phyloP scores from a whole-genome alignment of 345 rosid species.

The Heritiera littoralis region DNA sequence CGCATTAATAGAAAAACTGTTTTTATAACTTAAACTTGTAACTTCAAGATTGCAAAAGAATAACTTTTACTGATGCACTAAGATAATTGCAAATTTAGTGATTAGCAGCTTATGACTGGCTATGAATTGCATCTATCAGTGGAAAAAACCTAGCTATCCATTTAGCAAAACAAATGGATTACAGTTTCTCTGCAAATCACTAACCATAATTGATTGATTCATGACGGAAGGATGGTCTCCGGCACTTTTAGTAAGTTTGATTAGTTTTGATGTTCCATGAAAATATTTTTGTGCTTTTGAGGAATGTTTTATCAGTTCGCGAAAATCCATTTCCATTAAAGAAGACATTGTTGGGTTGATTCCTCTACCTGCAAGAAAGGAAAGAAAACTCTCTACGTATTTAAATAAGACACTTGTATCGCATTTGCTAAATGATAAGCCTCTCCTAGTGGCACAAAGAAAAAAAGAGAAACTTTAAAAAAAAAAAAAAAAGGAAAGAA shows the following conservation, averaged over 20 bases:
- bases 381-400: not conserved
- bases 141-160: no score
- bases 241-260: not conserved
- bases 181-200: not conserved
- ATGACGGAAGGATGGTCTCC: not conserved
- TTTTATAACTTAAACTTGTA: no score
- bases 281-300: not conserved
- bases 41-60: no score
- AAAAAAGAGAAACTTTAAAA: not conserved
- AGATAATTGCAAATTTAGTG: no score
- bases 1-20: no score
- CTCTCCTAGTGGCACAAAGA: not conserved
- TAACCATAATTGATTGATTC: not conserved
- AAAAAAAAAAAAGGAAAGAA: no score
- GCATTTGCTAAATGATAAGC: not conserved
- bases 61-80: no score
- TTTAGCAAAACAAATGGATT: no score
- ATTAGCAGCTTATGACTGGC: no score
- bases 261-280: constrained; percentile 9
- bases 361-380: not conserved
- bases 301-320: not conserved
- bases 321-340: not conserved
- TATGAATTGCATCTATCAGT: no score
- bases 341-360: not conserved
- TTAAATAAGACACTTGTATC: not conserved